Percentiles rank a stretch among this genome's conserved stretches.
Evolutionary conservation across 1,284 basidiomycete genomes (phyloP).

Genomic region (Stereum hirsutum): DNA sequence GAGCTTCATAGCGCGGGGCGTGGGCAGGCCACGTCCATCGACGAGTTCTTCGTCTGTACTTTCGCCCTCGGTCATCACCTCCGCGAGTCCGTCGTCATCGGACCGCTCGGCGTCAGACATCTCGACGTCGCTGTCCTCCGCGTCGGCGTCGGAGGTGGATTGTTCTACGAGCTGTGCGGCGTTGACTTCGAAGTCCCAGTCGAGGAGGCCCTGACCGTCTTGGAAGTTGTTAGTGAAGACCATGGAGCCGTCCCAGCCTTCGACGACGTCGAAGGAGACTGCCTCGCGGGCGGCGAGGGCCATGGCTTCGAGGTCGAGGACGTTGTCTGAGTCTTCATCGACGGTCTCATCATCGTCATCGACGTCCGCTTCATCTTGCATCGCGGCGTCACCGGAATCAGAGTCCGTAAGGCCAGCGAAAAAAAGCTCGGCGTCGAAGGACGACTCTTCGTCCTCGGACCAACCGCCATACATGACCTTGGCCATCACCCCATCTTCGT

Average conservation of each 20-base stretch:
- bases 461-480: slow-evolving; percentile 57
- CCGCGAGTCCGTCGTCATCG: slow-evolving; percentile 28
- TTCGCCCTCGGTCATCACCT: slow-evolving; percentile 32
- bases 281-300: slow-evolving; percentile 9
- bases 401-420: slow-evolving; percentile 53
- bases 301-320: slow-evolving; percentile 13
- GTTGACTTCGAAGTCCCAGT: slow-evolving; percentile 47
- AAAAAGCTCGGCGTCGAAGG: slow-evolving; percentile 71
- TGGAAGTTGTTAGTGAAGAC: slow-evolving; percentile 55
- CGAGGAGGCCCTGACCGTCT: slow-evolving; percentile 41
- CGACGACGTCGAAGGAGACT: slow-evolving; percentile 43
- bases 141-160: slow-evolving; percentile 22
- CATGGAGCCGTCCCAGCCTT: slow-evolving; percentile 65
- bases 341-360: slow-evolving; percentile 24
- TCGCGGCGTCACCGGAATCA: slow-evolving; percentile 33
- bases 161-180: slow-evolving; percentile 37
- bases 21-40: slow-evolving; percentile 60
- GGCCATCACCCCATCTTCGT: slow-evolving; percentile 27
- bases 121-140: slow-evolving; percentile 12
- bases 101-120: slow-evolving; percentile 4
- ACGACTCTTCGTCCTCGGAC: slow-evolving; percentile 59
- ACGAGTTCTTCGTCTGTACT: slow-evolving; percentile 78
- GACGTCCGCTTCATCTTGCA: slow-evolving; percentile 16
- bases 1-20: slow-evolving; percentile 61
- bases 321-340: slow-evolving; percentile 13